Evolutionary conservation across 768 basidiomycete genomes (phyloP).

Genomic region (Lentinula aciculospora): DNA sequence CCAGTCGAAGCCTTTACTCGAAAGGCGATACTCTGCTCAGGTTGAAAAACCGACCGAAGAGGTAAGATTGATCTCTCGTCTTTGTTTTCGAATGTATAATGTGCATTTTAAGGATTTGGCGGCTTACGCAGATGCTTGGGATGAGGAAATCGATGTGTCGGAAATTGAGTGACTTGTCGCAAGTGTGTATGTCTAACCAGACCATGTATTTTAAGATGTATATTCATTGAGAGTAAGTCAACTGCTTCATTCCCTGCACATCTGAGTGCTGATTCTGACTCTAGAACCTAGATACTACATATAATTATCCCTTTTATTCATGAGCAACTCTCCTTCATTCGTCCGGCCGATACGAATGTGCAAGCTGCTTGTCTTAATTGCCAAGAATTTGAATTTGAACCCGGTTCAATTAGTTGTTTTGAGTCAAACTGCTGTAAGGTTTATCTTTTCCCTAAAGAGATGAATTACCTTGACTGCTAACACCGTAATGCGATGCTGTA

Average conservation of each 20-base stretch:
- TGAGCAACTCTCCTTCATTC: too few species aligned
- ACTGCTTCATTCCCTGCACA: too few species aligned
- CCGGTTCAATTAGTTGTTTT: background rate
- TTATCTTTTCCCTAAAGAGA: too few species aligned
- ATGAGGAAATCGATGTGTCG: slow-evolving; percentile 1
- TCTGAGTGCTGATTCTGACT: too few species aligned
- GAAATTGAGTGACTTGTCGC: background rate
- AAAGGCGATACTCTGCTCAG: background rate
- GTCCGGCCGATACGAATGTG: too few species aligned
- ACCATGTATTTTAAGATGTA: background rate
- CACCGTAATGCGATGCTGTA: background rate
- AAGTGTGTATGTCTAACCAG: background rate
- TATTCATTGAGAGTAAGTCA: too few species aligned
- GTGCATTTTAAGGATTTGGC: background rate
- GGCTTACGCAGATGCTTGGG: slow-evolving; percentile 4
- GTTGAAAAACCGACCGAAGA: background rate
- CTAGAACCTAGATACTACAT: too few species aligned
- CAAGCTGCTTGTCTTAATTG: too few species aligned
- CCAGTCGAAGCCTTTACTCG: background rate
- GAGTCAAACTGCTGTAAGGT: background rate
- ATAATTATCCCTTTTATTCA: too few species aligned
- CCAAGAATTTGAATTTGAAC: background rate
- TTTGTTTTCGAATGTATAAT: background rate
- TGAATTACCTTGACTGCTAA: too few species aligned
- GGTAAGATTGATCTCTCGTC: background rate